Base-by-base conservation (phyloP, 495 filamentous ascomycete genomes). In the Articulospora tetracladia region DNA sequence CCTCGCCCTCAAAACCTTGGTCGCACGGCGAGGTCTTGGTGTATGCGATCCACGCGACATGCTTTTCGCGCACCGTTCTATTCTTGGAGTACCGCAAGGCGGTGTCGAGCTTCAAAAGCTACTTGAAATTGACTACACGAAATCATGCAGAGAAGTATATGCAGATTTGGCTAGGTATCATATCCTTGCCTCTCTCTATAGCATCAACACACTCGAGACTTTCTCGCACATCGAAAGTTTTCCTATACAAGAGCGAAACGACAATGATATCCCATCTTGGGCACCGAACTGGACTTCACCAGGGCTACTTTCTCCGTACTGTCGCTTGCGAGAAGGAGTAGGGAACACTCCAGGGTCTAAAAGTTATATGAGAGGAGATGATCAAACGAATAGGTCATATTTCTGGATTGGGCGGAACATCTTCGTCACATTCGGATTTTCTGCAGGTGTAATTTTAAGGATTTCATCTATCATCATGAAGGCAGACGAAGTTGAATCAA, bases 11-110 rank as follows among this genome's bases (percentile, higher is more conserved):
- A 41, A 30, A 26, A 50, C 26, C 19, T 34, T 58, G 3, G 44
- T 49, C n/a, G 39, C 41, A 3, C 23, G 62, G 27, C 44, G 62
- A n/a, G 62, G 62, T 23, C 46, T 57, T 36, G 62, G 58, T 8
- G 53, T 54, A 13, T 54, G 20, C 3, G 58, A 61, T 46, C 51
- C 58, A 7, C 39, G 58, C 28, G 62, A 61, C 34, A 57, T 61
- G 44, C 25, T 65, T 10, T 65, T 52, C 47, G 58, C 58, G 20
- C 58, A 61, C 44, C 2, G 49, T n/a, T 56, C 22, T 34, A 53
- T 50, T 23, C 25, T 55, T 55, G 52, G 52, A 23, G 13, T 52
- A 52, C n/a, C n/a, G n/a, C n/a, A n/a, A n/a, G n/a, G n/a, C n/a
- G 23, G 20, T 7, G 24, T 13, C 17, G n/a, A n/a, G 6, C 17